These are phyloP conservation scores for Metarhizium sp. DNA, from an alignment of 2,329 filamentous ascomycete genomes.

Conservation along the genomic window DNA sequence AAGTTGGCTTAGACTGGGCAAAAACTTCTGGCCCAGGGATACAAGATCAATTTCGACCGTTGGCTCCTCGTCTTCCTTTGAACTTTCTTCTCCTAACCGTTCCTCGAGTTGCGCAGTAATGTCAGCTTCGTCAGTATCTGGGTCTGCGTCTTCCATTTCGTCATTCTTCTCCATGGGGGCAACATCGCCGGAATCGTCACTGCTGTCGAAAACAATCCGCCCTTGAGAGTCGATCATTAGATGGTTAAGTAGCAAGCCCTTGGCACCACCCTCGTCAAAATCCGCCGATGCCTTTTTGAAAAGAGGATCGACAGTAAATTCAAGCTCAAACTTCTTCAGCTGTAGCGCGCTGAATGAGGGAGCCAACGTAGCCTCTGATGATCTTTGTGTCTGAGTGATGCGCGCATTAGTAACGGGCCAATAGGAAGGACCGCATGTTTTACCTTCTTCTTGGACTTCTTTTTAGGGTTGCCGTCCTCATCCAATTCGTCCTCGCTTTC, in stretches of 20 bases:
- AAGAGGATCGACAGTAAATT: conserved; percentile 93
- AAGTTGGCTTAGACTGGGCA: conserved; percentile 67
- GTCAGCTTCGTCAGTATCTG: conserved; percentile 20
- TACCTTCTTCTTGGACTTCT: conserved; percentile 69
- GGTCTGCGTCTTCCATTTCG: conserved; percentile 29
- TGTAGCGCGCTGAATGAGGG: conserved; percentile 81
- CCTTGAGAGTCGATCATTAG: conserved; percentile 89
- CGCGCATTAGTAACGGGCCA: conserved; percentile 8
- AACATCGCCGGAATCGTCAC: conserved; percentile 64
- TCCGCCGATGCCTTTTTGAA: conserved; percentile 99
- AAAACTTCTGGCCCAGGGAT: conserved; percentile 69
- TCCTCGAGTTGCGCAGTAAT: conserved; percentile 28
- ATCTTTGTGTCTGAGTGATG: conserved; percentile 49
- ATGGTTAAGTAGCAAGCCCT: conserved; percentile 89
- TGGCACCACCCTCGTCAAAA: conserved; percentile 96
- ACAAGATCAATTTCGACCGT: conserved; percentile 67
- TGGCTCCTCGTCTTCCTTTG: conserved; percentile 40
- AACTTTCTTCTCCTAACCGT: conserved; percentile 33
- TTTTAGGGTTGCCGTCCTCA: conserved; percentile 49
- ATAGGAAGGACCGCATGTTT: conserved; percentile 8
- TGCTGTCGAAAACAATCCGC: conserved; percentile 96
- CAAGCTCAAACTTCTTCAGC: conserved; percentile 94
- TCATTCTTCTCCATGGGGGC: conserved; percentile 23
- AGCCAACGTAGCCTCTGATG: conserved; percentile 87
- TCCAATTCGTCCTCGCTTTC: conserved; percentile 54